Percentiles rank a stretch among this genome's conserved stretches.
Evolutionary conservation across 192 early-diverging fungal species (phyloP).

Genomic region (Coemansia sp.): DNA sequence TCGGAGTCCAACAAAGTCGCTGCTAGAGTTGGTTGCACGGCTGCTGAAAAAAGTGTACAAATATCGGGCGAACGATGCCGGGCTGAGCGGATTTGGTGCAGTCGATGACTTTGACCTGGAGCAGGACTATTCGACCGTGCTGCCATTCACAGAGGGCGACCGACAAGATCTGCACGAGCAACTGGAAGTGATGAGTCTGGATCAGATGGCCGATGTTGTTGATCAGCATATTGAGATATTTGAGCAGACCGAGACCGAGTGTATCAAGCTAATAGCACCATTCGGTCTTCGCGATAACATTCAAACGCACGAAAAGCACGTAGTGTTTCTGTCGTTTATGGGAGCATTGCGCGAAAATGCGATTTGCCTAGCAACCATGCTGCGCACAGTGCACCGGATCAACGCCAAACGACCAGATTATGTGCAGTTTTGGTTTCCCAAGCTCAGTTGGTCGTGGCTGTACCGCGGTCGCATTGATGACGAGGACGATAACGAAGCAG

Average conservation of each 20-base stretch:
- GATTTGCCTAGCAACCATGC: conserved; percentile 16
- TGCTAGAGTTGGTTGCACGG: conserved; percentile 26
- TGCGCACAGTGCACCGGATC: conserved; percentile 24
- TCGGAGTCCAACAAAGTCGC: conserved; percentile 25
- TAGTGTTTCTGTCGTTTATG: conserved; percentile 41
- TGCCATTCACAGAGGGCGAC: conserved; percentile 2
- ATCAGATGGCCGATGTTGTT: conserved; percentile 22
- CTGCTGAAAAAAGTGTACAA: conserved; percentile 7
- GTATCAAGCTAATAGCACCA: conserved; percentile 29
- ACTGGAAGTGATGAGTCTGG: conserved; percentile 17
- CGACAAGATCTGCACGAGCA: conserved; percentile 1
- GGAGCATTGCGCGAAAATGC: conserved; percentile 43
- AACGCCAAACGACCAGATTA: conserved; percentile 16
- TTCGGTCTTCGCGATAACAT: conserved; percentile 15
- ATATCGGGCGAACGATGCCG: neutral
- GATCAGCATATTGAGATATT: conserved; percentile 25
- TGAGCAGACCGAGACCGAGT: conserved; percentile 19
- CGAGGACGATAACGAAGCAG: conserved; percentile 24
- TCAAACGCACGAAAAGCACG: conserved; percentile 22
- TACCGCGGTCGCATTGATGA: conserved; percentile 17
- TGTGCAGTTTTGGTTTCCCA: conserved; percentile 39
- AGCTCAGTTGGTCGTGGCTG: conserved; percentile 37
- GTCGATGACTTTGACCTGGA: neutral
- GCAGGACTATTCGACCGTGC: neutral
- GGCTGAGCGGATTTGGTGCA: neutral